Conservation (phyloP, 129 eudicot genomes). For the Helianthus annuus region DNA sequence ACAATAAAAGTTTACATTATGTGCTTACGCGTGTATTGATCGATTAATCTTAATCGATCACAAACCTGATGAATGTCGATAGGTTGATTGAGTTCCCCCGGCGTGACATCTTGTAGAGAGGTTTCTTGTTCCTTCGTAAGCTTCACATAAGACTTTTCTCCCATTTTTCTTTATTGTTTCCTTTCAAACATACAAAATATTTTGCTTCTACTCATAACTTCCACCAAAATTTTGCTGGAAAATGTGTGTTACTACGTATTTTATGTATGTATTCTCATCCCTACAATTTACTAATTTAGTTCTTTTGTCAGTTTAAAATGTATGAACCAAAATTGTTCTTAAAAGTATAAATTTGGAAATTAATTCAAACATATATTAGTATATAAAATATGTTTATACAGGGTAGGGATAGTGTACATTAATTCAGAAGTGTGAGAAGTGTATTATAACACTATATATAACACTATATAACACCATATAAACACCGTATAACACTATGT, state of each 20-base stretch:
- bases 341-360: background rate
- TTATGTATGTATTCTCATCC: slow-evolving; percentile 20
- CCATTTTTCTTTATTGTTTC: slow-evolving; percentile 39
- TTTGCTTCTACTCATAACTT: slow-evolving; percentile 10
- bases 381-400: no score
- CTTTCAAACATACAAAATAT: slow-evolving; percentile 14
- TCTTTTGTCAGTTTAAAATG: background rate
- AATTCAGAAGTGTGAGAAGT: no score
- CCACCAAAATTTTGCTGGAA: slow-evolving; percentile 10
- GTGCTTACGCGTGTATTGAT: background rate
- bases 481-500: no score
- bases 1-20: background rate
- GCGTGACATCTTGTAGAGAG: slow-evolving; percentile 63
- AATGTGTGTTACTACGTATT: slow-evolving; percentile 32
- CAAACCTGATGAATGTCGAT: slow-evolving; percentile 60
- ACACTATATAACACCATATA: no score
- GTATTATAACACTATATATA: no score
- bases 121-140: slow-evolving; percentile 59
- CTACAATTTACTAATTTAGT: slow-evolving; percentile 21
- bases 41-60: background rate
- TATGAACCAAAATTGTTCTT: slow-evolving; percentile 16
- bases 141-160: slow-evolving; percentile 68
- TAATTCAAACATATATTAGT: background rate
- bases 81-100: slow-evolving; percentile 91
- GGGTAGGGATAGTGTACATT: no score